Percentiles rank a stretch among this genome's conserved stretches.
phyloP scores from a whole-genome alignment of 495 filamentous ascomycete species.

The Tuber indicum region DNA sequence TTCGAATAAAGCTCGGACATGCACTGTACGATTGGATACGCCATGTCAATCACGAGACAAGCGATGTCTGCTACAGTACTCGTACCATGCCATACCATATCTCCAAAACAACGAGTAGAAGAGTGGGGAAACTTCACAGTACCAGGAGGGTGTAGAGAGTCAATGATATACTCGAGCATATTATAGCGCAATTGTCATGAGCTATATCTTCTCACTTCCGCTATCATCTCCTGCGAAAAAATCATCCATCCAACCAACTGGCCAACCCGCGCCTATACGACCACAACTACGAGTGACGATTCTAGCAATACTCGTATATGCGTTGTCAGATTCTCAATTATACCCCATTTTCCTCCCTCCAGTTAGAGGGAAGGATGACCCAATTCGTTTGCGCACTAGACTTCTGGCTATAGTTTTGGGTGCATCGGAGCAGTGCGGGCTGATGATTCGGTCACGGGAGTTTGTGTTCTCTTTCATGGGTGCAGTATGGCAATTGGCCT shows the following conservation, averaged over 20 bases:
- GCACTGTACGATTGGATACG: background rate
- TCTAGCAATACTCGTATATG: background rate
- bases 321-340: background rate
- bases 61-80: background rate
- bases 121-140: background rate
- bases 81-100: background rate
- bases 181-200: background rate
- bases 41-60: background rate
- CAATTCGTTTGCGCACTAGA: background rate
- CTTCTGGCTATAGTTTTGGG: background rate
- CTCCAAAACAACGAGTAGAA: background rate
- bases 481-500: background rate
- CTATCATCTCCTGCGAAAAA: background rate
- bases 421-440: background rate
- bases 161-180: background rate
- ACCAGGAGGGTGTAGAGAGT: background rate
- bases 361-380: background rate
- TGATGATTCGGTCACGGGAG: background rate
- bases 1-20: background rate
- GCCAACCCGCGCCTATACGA: background rate
- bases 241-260: background rate
- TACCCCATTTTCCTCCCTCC: background rate
- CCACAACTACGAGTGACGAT: background rate
- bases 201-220: background rate
- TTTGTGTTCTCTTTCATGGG: background rate